Conservation (phyloP, 495 filamentous ascomycete species). For the Parathielavia hyrcaniae region DNA sequence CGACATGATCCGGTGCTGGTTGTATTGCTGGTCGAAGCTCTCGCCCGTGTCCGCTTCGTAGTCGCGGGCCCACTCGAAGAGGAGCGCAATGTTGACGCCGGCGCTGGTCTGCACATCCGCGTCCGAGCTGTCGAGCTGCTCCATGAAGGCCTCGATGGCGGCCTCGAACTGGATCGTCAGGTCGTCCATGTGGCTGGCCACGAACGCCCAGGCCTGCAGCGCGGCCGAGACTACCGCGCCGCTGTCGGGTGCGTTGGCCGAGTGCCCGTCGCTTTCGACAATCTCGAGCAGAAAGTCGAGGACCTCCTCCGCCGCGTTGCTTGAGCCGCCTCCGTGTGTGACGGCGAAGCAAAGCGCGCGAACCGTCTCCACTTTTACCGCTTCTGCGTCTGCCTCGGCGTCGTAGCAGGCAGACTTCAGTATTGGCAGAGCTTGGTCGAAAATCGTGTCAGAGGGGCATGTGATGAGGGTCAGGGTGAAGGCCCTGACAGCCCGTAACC, state of each 20-base stretch:
- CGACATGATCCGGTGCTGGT: slow-evolving; percentile 56
- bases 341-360: slow-evolving; percentile 65
- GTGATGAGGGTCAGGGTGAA: slow-evolving; percentile 73
- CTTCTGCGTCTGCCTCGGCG: slow-evolving; percentile 55
- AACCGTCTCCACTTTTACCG: slow-evolving; percentile 67
- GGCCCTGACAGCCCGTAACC: slow-evolving; percentile 63
- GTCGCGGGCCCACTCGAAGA: slow-evolving; percentile 74
- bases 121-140: slow-evolving; percentile 77
- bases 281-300: slow-evolving; percentile 85
- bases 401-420: slow-evolving; percentile 69
- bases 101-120: slow-evolving; percentile 75
- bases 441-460: slow-evolving; percentile 60
- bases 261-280: slow-evolving; percentile 73
- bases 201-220: slow-evolving; percentile 79
- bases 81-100: slow-evolving; percentile 81
- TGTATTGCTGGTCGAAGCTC: slow-evolving; percentile 37
- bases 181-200: slow-evolving; percentile 78
- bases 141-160: slow-evolving; percentile 79
- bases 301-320: slow-evolving; percentile 62
- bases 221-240: slow-evolving; percentile 74
- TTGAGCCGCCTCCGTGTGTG: slow-evolving; percentile 72
- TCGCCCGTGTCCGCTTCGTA: slow-evolving; percentile 59
- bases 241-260: slow-evolving; percentile 67
- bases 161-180: slow-evolving; percentile 65
- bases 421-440: slow-evolving; percentile 54